Base-by-base conservation (phyloP, 2,329 filamentous ascomycete genomes). In the Stemphylium vesicarium region DNA sequence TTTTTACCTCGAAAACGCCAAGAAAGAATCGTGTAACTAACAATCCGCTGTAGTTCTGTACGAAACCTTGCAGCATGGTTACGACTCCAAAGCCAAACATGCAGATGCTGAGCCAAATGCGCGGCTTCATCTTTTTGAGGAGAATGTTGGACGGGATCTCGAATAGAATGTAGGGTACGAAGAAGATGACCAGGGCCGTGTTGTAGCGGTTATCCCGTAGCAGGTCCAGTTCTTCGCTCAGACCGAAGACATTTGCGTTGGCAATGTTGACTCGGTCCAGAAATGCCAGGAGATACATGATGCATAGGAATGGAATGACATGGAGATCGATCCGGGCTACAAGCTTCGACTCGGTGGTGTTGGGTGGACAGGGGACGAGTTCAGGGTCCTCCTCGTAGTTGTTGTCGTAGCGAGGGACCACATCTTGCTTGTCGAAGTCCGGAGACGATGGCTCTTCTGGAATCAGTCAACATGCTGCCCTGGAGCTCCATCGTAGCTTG, bases 11-110 rank as follows among this genome's bases (percentile, higher is more conserved):
- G 52, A 80, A 80, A 1, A 84, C 54, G 8, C 93, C 93, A 0
- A 97, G 82, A 74, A 97, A 94, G 80, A 96, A 96, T 24, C 75
- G 85, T 3, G 90, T 92, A 0, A 87, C 82, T 44, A 96, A 82
- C 13, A 97, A 79, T 1, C 92, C 91, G 36, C 81, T 79, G 77
- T 93, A 97, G 69, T 85, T 96, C 56, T 85, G 79, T 2, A 92
- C 89, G 6, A 96, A 76, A 0, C 92, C 92, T 76, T 96, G 91
- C 64, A 86, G 83, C 33, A 90, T 80, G 15, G 53, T 59, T 43
- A 68, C 64, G 18, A 96, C 78, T 9, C 91, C 90, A 64, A 96
- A 97, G 53, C 85, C 78, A 61, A 94, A 89, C 89, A 96, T 96
- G 78, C 93, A 96, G 47, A 85, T 71, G 4, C 88, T 87, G 20